Conservation (phyloP, 2,329 filamentous ascomycete genomes). For the Dactylellina parvicollis region DNA sequence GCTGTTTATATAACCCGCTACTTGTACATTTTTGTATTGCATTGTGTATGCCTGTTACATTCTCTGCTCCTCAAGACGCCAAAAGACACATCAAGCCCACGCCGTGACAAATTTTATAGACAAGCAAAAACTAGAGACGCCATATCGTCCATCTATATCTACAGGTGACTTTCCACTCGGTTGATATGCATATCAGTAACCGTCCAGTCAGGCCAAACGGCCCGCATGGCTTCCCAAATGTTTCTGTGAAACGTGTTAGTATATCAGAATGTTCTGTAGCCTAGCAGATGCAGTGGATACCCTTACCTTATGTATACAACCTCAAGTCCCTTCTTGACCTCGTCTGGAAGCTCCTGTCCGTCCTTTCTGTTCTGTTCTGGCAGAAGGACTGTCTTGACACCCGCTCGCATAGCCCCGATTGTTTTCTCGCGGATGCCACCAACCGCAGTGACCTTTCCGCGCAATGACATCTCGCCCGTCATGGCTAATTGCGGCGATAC, state of each 20-base stretch:
- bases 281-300: slow-evolving; percentile 11
- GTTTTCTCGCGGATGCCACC: slow-evolving; percentile 98
- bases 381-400: slow-evolving; percentile 91
- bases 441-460: slow-evolving; percentile 90
- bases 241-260: slow-evolving; percentile 67
- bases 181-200: slow-evolving; percentile 73
- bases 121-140: neutral
- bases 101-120: neutral
- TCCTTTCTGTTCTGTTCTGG: slow-evolving; percentile 92
- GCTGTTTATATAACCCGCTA: neutral
- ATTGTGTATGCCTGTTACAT: too few species aligned
- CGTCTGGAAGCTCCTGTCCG: slow-evolving; percentile 85
- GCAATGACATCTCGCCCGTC: slow-evolving; percentile 78
- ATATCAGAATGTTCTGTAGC: slow-evolving; percentile 46
- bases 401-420: slow-evolving; percentile 90
- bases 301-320: slow-evolving; percentile 88
- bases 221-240: slow-evolving; percentile 91
- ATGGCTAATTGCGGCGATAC: slow-evolving; percentile 94
- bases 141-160: neutral
- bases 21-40: too few species aligned
- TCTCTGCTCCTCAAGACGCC: too few species aligned
- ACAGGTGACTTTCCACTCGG: slow-evolving; percentile 72
- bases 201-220: slow-evolving; percentile 95
- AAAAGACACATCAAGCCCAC: too few species aligned
- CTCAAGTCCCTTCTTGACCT: slow-evolving; percentile 85